These are phyloP conservation scores for Gnaphalium uliginosum DNA, from an alignment of 129 eudicot species.

Conservation along the genomic window DNA sequence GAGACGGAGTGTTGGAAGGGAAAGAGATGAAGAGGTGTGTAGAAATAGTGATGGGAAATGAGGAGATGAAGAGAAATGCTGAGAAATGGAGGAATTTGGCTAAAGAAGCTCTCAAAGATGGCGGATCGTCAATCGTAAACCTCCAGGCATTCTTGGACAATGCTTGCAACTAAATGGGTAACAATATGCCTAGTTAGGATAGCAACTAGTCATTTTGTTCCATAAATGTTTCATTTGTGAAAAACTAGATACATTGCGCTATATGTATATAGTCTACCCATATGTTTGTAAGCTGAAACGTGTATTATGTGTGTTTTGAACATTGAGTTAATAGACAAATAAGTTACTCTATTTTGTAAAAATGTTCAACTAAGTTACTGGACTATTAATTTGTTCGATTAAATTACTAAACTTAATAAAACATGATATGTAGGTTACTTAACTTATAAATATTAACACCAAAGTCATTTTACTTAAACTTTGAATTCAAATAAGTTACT, in stretches of 20 bases:
- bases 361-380: no score
- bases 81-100: constrained; percentile 7
- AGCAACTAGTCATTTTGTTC: not conserved
- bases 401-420: no score
- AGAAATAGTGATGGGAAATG: not conserved
- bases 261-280: not conserved
- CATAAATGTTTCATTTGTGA: not conserved
- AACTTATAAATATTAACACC: no score
- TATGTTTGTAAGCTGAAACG: not conserved
- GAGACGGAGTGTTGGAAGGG: constrained; percentile 14
- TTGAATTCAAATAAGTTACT: no score
- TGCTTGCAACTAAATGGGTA: not conserved
- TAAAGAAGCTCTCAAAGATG: not conserved
- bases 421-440: no score
- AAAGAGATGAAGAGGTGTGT: constrained; percentile 1
- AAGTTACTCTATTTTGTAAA: no score
- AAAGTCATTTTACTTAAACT: no score
- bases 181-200: no score
- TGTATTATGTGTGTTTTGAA: not conserved
- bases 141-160: not conserved
- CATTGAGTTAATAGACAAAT: no score
- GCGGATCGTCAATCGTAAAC: not conserved
- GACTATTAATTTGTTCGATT: no score
- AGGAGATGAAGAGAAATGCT: constrained; percentile 13
- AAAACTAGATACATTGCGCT: not conserved